Evolutionary conservation across 1,139 yeast genomes (phyloP), one percentile per base, ranked within the genome.

Genomic region (Pichia sp.): DNA sequence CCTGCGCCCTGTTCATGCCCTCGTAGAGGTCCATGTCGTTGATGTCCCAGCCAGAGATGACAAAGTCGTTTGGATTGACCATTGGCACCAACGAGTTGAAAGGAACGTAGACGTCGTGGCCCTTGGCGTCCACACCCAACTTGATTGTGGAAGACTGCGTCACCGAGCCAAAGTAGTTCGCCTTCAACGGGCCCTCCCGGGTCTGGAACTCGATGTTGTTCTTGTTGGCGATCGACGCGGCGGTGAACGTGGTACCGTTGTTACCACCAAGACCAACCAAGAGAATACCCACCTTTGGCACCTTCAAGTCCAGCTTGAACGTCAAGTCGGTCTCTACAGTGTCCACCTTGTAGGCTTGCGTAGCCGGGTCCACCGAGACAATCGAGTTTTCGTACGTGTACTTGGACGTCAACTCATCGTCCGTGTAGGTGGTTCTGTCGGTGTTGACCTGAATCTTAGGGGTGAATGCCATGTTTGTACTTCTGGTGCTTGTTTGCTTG

Each of bases 241-340:
- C 90, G 57, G 90, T 81, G 65, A 92, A 78, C 29, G 98, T 92
- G 59, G 97, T 80, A 73, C 98, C 98, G 69, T 92, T 92, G 78
- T 92, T 92, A 74, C 98, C 98, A 66, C 97, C 98, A 64, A 90
- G 79, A 64, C 98, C 98, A 53, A 92, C 97, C 62, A 92, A 79
- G 82, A 92, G 75, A 61, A 92, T 77, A 68, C 97, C 98, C 54
- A 90, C 81, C 74, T 86, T 90, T 63, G 97, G 96, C 54, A 86
- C 84, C 61, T 78, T 80, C 70, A 89, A 78, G 66, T 90, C 95
- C 53, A 89, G 85, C 72, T 89, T 88, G 79, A 92, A 92, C 68
- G 90, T 87, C 70, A 90, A 89, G 61, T 89, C 87, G 61, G 78
- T 78, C 56, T 79, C 70, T 58, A 87, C 81, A 23, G 96, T 96